Base-by-base conservation (phyloP, 2,329 filamentous ascomycete species). In the Grosmannia penicillata region DNA sequence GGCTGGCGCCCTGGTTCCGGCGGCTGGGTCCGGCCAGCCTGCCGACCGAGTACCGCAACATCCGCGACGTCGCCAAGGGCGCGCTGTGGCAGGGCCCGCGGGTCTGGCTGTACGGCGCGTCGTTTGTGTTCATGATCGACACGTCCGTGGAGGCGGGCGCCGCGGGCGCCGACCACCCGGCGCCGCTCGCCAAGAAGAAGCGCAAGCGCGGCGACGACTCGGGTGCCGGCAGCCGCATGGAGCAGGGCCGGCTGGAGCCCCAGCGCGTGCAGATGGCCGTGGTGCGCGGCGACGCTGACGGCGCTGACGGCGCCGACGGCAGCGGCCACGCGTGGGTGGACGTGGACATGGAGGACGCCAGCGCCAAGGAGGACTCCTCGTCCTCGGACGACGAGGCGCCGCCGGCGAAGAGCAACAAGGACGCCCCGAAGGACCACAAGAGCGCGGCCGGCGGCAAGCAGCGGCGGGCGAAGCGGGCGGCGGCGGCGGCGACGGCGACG, bases 41-140 rank as follows among this genome's bases (percentile, higher is more conserved):
- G 17, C 91, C 86, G 0, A 64, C 68, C 4, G 72, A 82, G 34
- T 89, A 93, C 55, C 73, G 70, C 40, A 72, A 76, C 46, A 71
- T 86, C 19, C 74, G 79, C 43, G 86, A 94, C 54, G 68, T 83
- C 30, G 81, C 81, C 38, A 89, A 89, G 63, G 87, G 86, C 4
- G 76, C 78, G 21, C 57, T 94, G 28, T 96, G 89, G 87, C 82
- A 93, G 52, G 65, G 79, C 1, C 63, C 65, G 22, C 72, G 89
- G 13, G 59, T 89, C 8, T 96, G 89, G 85, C 61, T 96, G 17
- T 95, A 93, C 51, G 87, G 89, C 7, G 72, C 75, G 29, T 78
- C 73, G 1, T 96, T 86, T 70, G 58, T 98, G 19, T 86, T 83
- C 61, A 96, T 96, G 87, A 74, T 98, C 43, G 86, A 96, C 55